Base-by-base conservation (phyloP, 2,329 filamentous ascomycete species). In the Fusarium sp. region DNA sequence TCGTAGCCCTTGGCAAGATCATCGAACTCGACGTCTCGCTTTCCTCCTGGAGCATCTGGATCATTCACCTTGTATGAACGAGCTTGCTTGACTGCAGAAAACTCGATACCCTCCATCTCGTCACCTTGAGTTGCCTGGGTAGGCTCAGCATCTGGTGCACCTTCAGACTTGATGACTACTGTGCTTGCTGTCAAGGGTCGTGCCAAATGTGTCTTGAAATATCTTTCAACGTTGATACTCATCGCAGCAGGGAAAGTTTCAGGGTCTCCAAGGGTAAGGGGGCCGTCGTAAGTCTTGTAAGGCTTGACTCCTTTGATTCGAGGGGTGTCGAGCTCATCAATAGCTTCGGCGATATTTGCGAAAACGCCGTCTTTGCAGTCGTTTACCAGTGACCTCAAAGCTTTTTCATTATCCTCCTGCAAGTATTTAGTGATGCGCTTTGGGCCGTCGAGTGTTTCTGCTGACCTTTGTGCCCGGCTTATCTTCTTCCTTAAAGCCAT, bases 1-100 rank as follows among this genome's bases (percentile, higher is more conserved):
- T 94, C 91, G 76, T 95, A 99, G 0, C 96, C 96, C 78, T 94
- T 97, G n/a, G 93, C 93, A 40, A 99, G 85, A 18, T 93, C 88
- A 16, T 97, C 94, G 62, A 90, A 89, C 29, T 92, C 89, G 27
- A 99, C 90, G 56, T 97, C 93, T 57, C 86, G 87, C 81, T 95
- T 97, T 15, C 92, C 92, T 18, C 93, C 94, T 0, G 91, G 90
- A 1, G 90, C 90, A 41, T 87, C 84, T 8, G 91, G 87, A 66
- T 98, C 93, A 40, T 91, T 88, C 63, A 98, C 87, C 74, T 91
- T 91, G 80, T 98, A 99, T 2, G 89, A 89, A 44, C 93, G 89
- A n/a, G 91, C 85, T 63, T 88, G 91, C 73, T 90, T 91, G n/a
- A 98, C 92, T 2, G 87, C 86, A 1, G 90, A 86, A 43, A 97